These are phyloP conservation scores for Metrosideros polymorpha DNA, from an alignment of 441 rosid species.

Conservation along the genomic window DNA sequence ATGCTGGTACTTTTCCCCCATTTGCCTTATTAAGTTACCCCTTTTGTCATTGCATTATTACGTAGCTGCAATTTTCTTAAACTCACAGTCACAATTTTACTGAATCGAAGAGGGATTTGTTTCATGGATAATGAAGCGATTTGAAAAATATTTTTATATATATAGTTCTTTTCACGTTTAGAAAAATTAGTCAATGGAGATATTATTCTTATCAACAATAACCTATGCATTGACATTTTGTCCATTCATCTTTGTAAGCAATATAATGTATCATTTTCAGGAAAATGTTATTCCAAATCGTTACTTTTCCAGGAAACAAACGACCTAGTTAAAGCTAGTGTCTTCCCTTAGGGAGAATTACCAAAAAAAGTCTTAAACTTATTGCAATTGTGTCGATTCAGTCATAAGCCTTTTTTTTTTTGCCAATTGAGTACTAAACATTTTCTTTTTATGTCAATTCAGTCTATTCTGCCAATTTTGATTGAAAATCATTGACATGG, in stretches of 20 bases:
- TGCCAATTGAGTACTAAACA: too few relatives aligned
- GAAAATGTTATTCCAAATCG: neutral
- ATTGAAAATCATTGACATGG: too few relatives aligned
- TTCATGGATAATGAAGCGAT: neutral
- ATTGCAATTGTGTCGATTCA: too few relatives aligned
- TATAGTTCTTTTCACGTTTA: neutral
- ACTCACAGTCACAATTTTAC: neutral
- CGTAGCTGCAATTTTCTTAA: neutral
- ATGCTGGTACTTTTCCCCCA: slow-evolving; percentile 40
- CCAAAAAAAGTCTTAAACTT: neutral
- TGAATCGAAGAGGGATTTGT: neutral
- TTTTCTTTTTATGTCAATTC: too few relatives aligned
- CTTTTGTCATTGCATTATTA: neutral
- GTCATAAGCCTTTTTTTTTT: too few relatives aligned
- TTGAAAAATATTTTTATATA: neutral
- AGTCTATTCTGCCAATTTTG: too few relatives aligned
- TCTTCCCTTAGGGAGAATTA: neutral
- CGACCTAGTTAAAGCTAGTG: neutral
- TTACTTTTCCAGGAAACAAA: neutral
- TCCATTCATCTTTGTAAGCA: neutral
- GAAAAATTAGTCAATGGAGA: neutral
- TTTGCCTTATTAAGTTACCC: neutral
- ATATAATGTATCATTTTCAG: neutral
- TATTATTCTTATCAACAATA: neutral
- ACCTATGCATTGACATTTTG: neutral